These are phyloP conservation scores for Claviceps spartinae DNA, from an alignment of 2,329 filamentous ascomycete genomes.

Conservation along the genomic window DNA sequence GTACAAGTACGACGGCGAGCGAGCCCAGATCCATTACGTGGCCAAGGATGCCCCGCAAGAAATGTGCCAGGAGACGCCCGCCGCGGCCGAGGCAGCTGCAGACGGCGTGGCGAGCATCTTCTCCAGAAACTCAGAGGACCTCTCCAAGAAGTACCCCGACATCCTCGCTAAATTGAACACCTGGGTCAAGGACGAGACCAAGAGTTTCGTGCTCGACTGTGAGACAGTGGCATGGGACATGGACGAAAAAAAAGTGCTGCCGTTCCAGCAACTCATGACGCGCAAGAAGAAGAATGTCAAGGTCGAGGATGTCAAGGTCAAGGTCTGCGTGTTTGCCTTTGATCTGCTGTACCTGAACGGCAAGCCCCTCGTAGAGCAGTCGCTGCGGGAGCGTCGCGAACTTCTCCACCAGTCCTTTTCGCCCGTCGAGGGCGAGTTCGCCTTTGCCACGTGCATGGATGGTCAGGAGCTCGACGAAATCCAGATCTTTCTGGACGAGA, in stretches of 20 bases:
- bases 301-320: constrained; percentile 86
- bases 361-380: constrained; percentile 74
- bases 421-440: constrained; percentile 77
- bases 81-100: constrained; percentile 50
- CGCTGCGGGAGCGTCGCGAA: constrained; percentile 70
- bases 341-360: constrained; percentile 90
- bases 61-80: constrained; percentile 46
- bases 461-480: constrained; percentile 88
- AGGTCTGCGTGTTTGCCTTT: constrained; percentile 94
- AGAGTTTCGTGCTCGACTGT: constrained; percentile 95
- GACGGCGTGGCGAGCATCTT: constrained; percentile 84
- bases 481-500: constrained; percentile 81
- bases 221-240: constrained; percentile 96
- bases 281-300: constrained; percentile 96
- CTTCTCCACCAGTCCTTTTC: constrained; percentile 61
- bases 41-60: constrained; percentile 63
- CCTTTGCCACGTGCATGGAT: constrained; percentile 77
- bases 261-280: constrained; percentile 97
- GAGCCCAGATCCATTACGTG: constrained; percentile 97
- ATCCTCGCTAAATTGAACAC: constrained; percentile 74
- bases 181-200: constrained; percentile 83
- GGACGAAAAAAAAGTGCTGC: constrained; percentile 86
- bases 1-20: constrained; percentile 96
- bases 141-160: constrained; percentile 96
- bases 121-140: constrained; percentile 89